These are phyloP conservation scores for Lentinula raphanica DNA, from an alignment of 768 basidiomycete species.

Conservation along the genomic window DNA sequence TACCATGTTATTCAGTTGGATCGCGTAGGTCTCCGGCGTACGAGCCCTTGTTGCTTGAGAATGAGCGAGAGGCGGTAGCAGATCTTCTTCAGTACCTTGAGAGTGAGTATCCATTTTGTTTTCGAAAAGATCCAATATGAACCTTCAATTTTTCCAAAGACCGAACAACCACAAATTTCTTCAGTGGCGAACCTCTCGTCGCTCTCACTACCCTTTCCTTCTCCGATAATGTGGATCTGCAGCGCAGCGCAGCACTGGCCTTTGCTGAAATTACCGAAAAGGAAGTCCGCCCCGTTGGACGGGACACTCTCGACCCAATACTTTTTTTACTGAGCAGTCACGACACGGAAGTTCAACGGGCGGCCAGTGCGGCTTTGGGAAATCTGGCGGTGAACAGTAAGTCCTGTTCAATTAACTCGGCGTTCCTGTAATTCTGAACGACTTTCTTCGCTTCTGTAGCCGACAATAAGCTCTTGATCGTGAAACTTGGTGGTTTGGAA, in stretches of 20 bases:
- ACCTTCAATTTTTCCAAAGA: slow-evolving; percentile 48
- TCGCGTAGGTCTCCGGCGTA: slow-evolving; percentile 83
- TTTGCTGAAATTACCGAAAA: slow-evolving; percentile 99
- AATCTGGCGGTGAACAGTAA: slow-evolving; percentile 97
- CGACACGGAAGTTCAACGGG: slow-evolving; percentile 98
- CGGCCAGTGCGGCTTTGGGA: slow-evolving; percentile 94
- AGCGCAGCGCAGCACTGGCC: slow-evolving; percentile 94
- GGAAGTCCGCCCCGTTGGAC: slow-evolving; percentile 92
- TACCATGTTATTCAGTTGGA: slow-evolving; percentile 38
- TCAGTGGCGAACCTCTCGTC: slow-evolving; percentile 84
- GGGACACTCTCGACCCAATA: slow-evolving; percentile 97
- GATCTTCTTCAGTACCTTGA: slow-evolving; percentile 96
- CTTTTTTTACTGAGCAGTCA: slow-evolving; percentile 95
- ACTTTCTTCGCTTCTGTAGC: slow-evolving; percentile 42
- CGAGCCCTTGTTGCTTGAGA: slow-evolving; percentile 82
- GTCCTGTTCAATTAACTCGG: slow-evolving; percentile 23
- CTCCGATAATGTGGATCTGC: slow-evolving; percentile 98
- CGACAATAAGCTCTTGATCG: slow-evolving; percentile 98
- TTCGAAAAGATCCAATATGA: slow-evolving; percentile 2
- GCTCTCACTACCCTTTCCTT: slow-evolving; percentile 96
- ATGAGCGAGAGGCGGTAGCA: slow-evolving; percentile 96
- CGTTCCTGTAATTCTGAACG: slow-evolving; percentile 10
- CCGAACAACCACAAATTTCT: slow-evolving; percentile 98
- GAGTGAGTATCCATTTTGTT: slow-evolving; percentile 61
- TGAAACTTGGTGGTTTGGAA: slow-evolving; percentile 94